phyloP scores from a whole-genome alignment of 2,329 filamentous ascomycete genomes.

The Hypoxylon sp. region DNA sequence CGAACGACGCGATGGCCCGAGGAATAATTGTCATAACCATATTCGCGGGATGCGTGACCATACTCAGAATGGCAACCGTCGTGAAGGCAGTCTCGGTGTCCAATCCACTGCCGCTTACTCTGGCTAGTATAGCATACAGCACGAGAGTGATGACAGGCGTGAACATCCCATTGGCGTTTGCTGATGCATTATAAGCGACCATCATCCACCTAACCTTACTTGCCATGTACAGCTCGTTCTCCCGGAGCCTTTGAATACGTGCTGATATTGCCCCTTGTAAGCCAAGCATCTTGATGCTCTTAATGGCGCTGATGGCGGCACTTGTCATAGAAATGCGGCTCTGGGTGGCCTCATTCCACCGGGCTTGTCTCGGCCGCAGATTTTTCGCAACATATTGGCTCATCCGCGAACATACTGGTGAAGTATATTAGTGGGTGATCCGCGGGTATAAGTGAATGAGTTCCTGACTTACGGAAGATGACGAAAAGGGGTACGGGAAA shows the following conservation, averaged over 20 bases:
- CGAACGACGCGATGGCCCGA: slow-evolving; percentile 52
- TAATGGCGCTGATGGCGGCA: slow-evolving; percentile 56
- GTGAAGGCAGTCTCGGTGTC: slow-evolving; percentile 60
- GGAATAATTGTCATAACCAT: slow-evolving; percentile 62
- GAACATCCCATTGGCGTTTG: slow-evolving; percentile 61
- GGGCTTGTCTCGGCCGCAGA: slow-evolving; percentile 56
- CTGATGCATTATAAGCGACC: slow-evolving; percentile 60
- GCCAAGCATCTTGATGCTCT: slow-evolving; percentile 60
- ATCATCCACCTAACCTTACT: slow-evolving; percentile 58
- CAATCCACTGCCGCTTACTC: slow-evolving; percentile 42
- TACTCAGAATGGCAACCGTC: slow-evolving; percentile 56
- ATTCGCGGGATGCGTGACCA: slow-evolving; percentile 61
- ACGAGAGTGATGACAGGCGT: slow-evolving; percentile 58
- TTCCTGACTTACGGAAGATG: slow-evolving; percentile 57
- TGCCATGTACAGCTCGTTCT: slow-evolving; percentile 55
- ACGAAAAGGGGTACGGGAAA: slow-evolving; percentile 59
- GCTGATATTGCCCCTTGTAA: slow-evolving; percentile 47
- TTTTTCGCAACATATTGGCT: slow-evolving; percentile 59
- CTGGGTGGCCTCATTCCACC: slow-evolving; percentile 61
- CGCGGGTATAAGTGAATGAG: neutral
- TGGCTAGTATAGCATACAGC: slow-evolving; percentile 54
- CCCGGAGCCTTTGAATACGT: slow-evolving; percentile 50
- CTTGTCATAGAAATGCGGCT: slow-evolving; percentile 57
- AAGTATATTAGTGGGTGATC: slow-evolving; percentile 5
- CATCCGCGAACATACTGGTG: slow-evolving; percentile 59